Evolutionary conservation across 2,329 filamentous ascomycete genomes (phyloP).

Genomic region (Neodidymelliopsis sp.): DNA sequence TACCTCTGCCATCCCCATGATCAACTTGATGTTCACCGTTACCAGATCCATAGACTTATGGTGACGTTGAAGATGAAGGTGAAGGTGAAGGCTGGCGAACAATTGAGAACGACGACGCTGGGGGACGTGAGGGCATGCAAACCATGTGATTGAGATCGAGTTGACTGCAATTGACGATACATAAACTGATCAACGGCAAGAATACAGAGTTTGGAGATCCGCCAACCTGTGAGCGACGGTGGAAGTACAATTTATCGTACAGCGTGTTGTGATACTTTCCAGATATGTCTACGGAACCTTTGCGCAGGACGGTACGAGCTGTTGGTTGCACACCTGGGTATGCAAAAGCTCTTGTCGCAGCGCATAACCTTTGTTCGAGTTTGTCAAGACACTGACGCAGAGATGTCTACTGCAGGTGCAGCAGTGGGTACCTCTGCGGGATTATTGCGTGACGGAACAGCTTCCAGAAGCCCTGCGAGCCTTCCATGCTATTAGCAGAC

Average conservation of each 20-base stretch:
- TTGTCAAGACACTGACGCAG: not conserved
- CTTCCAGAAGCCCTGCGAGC: constrained; percentile 32
- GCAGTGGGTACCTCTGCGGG: not conserved
- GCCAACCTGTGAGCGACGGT: no score
- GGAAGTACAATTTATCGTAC: no score
- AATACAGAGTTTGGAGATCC: no score
- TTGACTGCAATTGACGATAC: not conserved
- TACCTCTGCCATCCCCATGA: not conserved
- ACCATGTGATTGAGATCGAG: not conserved
- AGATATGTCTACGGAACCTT: no score
- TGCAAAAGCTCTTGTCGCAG: no score
- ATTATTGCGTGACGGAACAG: constrained; percentile 21
- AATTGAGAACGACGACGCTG: no score
- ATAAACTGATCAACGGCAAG: no score
- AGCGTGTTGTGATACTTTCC: no score
- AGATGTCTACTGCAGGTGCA: not conserved
- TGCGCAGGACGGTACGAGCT: no score
- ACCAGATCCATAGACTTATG: not conserved
- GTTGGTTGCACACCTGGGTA: no score
- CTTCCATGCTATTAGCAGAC: constrained; percentile 18
- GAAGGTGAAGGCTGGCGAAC: no score
- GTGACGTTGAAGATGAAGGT: constrained; percentile 1
- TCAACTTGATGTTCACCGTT: not conserved
- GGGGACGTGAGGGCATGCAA: no score
- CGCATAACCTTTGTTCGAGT: not conserved